Base-by-base conservation (phyloP, 2,329 filamentous ascomycete species). In the Diaporthe velutina region DNA sequence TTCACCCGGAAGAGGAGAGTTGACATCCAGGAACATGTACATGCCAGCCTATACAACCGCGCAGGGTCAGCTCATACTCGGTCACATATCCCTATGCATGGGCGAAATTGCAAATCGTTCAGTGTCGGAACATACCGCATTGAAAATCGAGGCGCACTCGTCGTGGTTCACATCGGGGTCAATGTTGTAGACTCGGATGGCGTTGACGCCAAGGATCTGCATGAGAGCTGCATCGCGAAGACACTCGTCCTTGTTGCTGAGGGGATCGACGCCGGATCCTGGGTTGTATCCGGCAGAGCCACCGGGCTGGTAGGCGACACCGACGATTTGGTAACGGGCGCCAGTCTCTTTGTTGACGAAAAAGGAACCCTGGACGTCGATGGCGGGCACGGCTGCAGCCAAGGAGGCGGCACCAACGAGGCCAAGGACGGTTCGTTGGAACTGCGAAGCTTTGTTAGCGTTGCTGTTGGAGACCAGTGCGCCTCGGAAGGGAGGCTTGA, bases 141-240 rank as follows among this genome's bases (percentile, higher is more conserved):
- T 93, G 86, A 93, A 93, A 79, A 93, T 91, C 78, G 89, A 91
- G 74, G 90, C 91, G 80, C 91, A 93, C 77, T 89, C 86, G 78
- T 93, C 91, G 80, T 93, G 91, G 85, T 93, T 92, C 76, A 92
- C 82, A 79, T 92, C 82, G 40, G 91, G 91, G 81, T 91, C 88
- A 76, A 93, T 82, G 85, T 93, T 93, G 85, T 93, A 93, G n/a
- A 93, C 90, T 67, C 92, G 91, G 80, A 93, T 91, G 76, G 91
- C 86, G 84, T 93, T 93, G 81, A 93, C 85, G 76, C 91, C 90
- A 72, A 93, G 85, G 71, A 86, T 84, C 85, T 93, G 91, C 86
- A 93, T 89, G 74, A 93, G 85, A 42, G 91, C 90, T 58, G 90
- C 91, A 86, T 93, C 91, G 76, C 91, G 89, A 79, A 90, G 83